Evolutionary conservation across 163 green algal genomes (phyloP), one percentile per base, ranked within the genome.

Genomic region (Trebouxiophyceae sp.): DNA sequence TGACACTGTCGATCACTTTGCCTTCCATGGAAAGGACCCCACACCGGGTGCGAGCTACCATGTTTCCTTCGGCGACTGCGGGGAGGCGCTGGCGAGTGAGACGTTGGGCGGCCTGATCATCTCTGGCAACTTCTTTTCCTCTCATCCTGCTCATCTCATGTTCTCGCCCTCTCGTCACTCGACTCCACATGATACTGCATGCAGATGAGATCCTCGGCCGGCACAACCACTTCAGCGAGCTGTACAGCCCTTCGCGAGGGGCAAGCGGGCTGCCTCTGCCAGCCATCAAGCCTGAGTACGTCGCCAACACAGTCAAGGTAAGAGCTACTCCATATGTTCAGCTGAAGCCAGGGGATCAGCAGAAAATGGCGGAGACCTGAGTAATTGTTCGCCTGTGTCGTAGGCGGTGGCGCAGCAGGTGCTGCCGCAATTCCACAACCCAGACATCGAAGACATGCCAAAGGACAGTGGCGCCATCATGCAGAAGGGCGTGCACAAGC

Each of bases 91-190:
- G 72, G 88, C 72, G 4, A 72, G 79, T 8, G 81, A 79, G 46
- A 89, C 82, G 16, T 62, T 89, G 16, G 77, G 68, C 20, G 82
- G 77, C 39, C 78, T 81, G 1, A 69, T 88, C n/a, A 81, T 89
- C 28, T 63, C 76, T 44, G 74, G 77, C 69, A 39, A 71, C 57
- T 4, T 65, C 3, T 39, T 70, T 5, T 39, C 34, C 24, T 65
- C 45, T 33, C 44, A 2, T 54, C 2, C 32, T 54, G 28, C n/a
- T n/a, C n/a, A n/a, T n/a, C n/a, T n/a, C n/a, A n/a, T n/a, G n/a
- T n/a, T n/a, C n/a, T n/a, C n/a, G n/a, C n/a, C n/a, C n/a, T n/a
- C n/a, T n/a, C n/a, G n/a, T n/a, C n/a, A n/a, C n/a, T n/a, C n/a
- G n/a, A n/a, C n/a, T n/a, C n/a, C n/a, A n/a, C n/a, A n/a, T n/a